Evolutionary conservation across 495 filamentous ascomycete genomes (phyloP), one percentile per base, ranked within the genome.

Genomic region (Astrothelium macrocarpum): DNA sequence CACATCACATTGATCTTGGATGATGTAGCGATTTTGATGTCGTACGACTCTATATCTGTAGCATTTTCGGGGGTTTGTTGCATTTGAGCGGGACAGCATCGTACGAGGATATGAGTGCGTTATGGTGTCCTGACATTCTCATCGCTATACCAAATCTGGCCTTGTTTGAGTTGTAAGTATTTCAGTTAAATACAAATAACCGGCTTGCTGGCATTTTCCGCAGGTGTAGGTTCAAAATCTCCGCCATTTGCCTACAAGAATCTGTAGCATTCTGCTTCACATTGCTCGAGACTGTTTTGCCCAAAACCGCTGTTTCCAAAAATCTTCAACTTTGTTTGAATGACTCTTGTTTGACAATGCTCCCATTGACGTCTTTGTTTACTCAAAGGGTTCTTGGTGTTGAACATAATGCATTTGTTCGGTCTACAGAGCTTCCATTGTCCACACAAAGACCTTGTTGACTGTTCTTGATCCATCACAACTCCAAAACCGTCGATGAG

Each of bases 81-180:
- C 49, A 56, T 56, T 25, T 46, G 28, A 62, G 26, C 28, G 60
- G 31, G 62, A 68, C 64, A 68, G 65, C 69, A 62, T 29, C 66
- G 43, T 63, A 68, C 25, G 45, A 49, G 45, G 45, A 49, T 49
- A 49, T 49, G 45, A 49, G 45, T 49, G 23, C 29, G 49, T 28
- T 29, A 14, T 49, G 43, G 43, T 49, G 3, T 49, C 43, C 9
- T 3, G 43, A 20, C n/a, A 11, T 20, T 20, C 18, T 3, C 7
- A 49, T 10, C 11, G 3, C 3, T 49, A 20, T 18, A 18, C 18
- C 43, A 49, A 49, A 3, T 20, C n/a, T 49, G 18, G n/a, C 9
- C 43, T 3, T 14, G n/a, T 49, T 20, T 49, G 43, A 18, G 3
- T 49, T 49, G 49, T 56, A 26, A 26, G 25, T 56, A 56, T 20